Percentiles rank a stretch among this genome's conserved stretches.
phyloP scores from a whole-genome alignment of 768 basidiomycete genomes.

The Boletus rex-veris region DNA sequence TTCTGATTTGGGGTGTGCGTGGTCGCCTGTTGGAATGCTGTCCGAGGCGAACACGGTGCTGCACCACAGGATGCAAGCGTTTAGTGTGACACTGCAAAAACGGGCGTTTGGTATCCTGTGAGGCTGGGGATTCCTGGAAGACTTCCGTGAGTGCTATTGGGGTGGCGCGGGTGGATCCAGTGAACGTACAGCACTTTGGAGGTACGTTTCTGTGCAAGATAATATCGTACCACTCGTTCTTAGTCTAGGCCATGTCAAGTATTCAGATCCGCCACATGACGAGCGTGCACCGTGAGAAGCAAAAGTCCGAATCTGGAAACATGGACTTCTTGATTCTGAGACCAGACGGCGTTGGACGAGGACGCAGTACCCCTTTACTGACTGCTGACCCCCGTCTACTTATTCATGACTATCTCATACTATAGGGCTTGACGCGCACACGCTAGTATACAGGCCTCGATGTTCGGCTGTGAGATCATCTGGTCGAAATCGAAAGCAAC shows the following conservation, averaged over 20 bases:
- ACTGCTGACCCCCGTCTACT: background rate
- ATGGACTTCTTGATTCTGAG: background rate
- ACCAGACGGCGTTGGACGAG: no score
- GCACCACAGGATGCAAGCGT: conserved; percentile 2
- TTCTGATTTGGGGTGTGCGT: background rate
- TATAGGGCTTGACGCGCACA: background rate
- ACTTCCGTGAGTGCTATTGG: background rate
- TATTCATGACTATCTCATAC: background rate
- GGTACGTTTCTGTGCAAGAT: background rate
- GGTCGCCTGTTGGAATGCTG: background rate
- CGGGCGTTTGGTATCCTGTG: background rate
- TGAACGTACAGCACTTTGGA: background rate
- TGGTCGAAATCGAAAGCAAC: background rate
- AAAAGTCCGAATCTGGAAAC: background rate
- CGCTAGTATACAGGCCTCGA: background rate
- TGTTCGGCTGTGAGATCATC: background rate
- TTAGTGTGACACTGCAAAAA: background rate
- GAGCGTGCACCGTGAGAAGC: conserved; percentile 5
- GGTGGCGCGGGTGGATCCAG: conserved; percentile 9
- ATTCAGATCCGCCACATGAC: conserved; percentile 9
- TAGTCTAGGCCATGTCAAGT: background rate
- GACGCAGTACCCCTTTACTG: background rate
- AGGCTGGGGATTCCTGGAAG: background rate
- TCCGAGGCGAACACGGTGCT: conserved; percentile 21
- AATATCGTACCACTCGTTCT: conserved; percentile 1